Conservation (phyloP, 1,284 basidiomycete genomes). For the Marasmius oreades region DNA sequence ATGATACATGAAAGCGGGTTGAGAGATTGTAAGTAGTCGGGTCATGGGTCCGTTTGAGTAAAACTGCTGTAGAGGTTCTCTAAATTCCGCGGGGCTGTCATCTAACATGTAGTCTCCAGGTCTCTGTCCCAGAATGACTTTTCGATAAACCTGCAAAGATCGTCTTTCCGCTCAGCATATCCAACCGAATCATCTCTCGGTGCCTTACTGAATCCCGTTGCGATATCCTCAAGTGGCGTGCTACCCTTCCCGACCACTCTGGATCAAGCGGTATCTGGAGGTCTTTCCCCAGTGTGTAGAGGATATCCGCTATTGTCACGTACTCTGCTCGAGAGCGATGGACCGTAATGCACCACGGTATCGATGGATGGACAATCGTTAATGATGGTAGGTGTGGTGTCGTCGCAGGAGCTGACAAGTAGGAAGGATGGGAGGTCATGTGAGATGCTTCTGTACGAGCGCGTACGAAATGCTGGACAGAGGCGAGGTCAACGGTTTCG, state of each 20-base stretch:
- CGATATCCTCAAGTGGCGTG: not conserved
- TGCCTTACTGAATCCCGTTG: not conserved
- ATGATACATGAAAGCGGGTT: not conserved
- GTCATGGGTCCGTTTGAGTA: not conserved
- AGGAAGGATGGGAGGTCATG: not conserved
- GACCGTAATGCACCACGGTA: slow-evolving; percentile 12
- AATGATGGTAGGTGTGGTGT: slow-evolving; percentile 7
- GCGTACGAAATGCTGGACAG: not conserved
- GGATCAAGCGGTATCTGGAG: not conserved
- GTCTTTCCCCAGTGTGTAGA: not conserved
- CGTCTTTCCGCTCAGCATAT: not conserved
- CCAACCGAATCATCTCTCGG: not conserved
- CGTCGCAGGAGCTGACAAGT: slow-evolving; percentile 3
- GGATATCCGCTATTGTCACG: slow-evolving; percentile 8
- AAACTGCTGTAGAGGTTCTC: not conserved
- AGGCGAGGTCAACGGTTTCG: not conserved
- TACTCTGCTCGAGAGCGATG: not conserved
- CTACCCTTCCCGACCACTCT: not conserved
- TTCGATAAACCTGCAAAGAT: not conserved
- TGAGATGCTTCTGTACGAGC: not conserved
- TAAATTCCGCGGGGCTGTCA: not conserved
- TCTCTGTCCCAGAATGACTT: not conserved
- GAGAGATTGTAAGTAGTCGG: not conserved
- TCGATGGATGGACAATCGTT: slow-evolving; percentile 1
- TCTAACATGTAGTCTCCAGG: not conserved